A percentile compares a stretch with the other conserved stretches of the same genome.
These are phyloP conservation scores for Arthroderma sp. DNA, from an alignment of 2,329 filamentous ascomycete genomes.

Conservation along the genomic window DNA sequence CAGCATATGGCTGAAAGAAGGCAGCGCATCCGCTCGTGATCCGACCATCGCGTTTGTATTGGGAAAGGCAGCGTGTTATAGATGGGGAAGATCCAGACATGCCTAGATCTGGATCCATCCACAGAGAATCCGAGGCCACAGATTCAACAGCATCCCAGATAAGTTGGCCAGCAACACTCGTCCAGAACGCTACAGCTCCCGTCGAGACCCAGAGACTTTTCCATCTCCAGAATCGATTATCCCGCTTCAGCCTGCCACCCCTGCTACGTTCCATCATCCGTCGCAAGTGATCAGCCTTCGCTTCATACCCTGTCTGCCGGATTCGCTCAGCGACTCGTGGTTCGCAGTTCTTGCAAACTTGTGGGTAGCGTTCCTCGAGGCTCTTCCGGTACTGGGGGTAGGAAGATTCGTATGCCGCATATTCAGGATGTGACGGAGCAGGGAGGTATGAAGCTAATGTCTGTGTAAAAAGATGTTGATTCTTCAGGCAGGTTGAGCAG, in stretches of 20 bases:
- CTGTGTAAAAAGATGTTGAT: slow-evolving; percentile 69
- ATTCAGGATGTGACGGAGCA: slow-evolving; percentile 50
- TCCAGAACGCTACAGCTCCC: slow-evolving; percentile 32
- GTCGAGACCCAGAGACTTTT: slow-evolving; percentile 29
- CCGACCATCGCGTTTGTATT: slow-evolving; percentile 5
- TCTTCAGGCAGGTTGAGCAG: slow-evolving; percentile 72
- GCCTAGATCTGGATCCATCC: not conserved
- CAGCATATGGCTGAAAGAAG: slow-evolving; percentile 23
- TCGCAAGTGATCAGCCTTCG: slow-evolving; percentile 67
- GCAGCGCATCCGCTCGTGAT: slow-evolving; percentile 18
- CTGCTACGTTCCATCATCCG: slow-evolving; percentile 57
- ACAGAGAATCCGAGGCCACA: slow-evolving; percentile 14
- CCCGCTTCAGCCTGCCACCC: slow-evolving; percentile 21
- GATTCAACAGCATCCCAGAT: slow-evolving; percentile 28
- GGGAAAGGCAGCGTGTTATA: not conserved
- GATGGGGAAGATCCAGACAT: not conserved
- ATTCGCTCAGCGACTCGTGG: slow-evolving; percentile 59
- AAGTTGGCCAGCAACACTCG: slow-evolving; percentile 31
- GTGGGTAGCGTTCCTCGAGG: slow-evolving; percentile 74
- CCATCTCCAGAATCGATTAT: slow-evolving; percentile 28
- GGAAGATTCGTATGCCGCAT: slow-evolving; percentile 52
- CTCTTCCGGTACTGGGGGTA: slow-evolving; percentile 58
- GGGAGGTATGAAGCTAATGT: slow-evolving; percentile 71
- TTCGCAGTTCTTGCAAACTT: slow-evolving; percentile 72
- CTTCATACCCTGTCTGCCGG: slow-evolving; percentile 59